These are phyloP conservation scores for Paraphoma sp. DNA, from an alignment of 2,329 filamentous ascomycete species.

Conservation along the genomic window DNA sequence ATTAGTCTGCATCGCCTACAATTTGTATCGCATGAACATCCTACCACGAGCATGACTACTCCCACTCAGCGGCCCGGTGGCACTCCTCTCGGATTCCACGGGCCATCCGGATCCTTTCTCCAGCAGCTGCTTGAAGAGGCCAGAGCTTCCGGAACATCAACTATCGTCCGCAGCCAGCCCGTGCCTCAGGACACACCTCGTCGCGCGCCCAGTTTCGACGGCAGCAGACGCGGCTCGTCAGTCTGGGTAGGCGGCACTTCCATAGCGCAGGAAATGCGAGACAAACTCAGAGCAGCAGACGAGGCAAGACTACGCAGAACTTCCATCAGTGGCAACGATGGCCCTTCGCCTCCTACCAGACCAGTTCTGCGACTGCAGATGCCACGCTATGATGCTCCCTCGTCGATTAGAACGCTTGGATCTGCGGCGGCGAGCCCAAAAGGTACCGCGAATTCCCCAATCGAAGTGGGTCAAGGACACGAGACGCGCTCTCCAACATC, in stretches of 20 bases:
- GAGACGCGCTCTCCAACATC: not conserved
- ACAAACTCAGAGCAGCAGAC: conserved; percentile 31
- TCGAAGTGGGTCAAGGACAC: too few relatives aligned
- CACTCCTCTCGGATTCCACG: conserved; percentile 7
- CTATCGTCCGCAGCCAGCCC: not conserved
- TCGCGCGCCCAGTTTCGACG: not conserved
- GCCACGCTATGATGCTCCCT: not conserved
- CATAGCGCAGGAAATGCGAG: conserved; percentile 28
- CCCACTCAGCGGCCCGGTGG: conserved; percentile 17
- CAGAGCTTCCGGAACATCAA: conserved; percentile 8
- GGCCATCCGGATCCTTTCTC: conserved; percentile 26
- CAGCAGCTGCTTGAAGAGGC: conserved; percentile 38
- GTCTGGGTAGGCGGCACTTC: conserved; percentile 28
- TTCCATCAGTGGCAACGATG: not conserved
- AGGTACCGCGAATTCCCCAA: too few relatives aligned
- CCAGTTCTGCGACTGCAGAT: conserved; percentile 2
- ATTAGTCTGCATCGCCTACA: conserved; percentile 27
- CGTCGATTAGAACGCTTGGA: not conserved
- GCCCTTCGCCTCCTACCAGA: not conserved
- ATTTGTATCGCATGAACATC: conserved; percentile 21
- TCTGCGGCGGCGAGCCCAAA: not conserved
- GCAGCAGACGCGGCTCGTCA: conserved; percentile 4
- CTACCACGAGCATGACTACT: conserved; percentile 31
- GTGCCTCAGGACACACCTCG: not conserved
- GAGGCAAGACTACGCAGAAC: conserved; percentile 24